Conservation (phyloP, 352 stramenopile species). For the Phytophthora syringae region DNA sequence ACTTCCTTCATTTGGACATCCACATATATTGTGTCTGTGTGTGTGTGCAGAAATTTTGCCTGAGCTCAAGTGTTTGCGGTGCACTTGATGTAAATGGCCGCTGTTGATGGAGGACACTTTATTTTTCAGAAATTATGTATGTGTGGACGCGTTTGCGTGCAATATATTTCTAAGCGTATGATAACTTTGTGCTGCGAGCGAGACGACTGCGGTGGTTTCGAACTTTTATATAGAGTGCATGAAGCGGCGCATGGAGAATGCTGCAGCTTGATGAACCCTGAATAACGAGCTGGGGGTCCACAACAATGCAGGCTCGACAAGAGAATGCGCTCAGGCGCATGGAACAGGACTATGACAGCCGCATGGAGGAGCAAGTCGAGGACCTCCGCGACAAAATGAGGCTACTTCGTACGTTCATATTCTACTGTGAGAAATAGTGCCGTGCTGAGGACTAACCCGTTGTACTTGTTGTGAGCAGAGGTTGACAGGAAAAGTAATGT, state of each 20-base stretch:
- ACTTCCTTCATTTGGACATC: not conserved
- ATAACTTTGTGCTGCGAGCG: slow-evolving; percentile 6
- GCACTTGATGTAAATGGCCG: slow-evolving; percentile 35
- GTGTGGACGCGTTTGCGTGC: slow-evolving; percentile 14
- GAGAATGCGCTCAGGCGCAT: slow-evolving; percentile 79
- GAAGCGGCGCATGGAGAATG: slow-evolving; percentile 26
- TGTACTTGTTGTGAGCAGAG: slow-evolving; percentile 56
- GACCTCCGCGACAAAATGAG: slow-evolving; percentile 88
- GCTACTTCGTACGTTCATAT: slow-evolving; percentile 64
- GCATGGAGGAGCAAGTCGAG: slow-evolving; percentile 86
- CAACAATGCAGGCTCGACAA: slow-evolving; percentile 46
- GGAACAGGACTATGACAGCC: slow-evolving; percentile 81
- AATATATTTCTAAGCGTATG: slow-evolving; percentile 30
- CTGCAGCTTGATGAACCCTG: slow-evolving; percentile 22
- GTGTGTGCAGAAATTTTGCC: slow-evolving; percentile 55
- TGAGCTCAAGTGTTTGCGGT: slow-evolving; percentile 51
- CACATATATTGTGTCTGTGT: not conserved
- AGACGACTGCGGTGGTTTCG: slow-evolving; percentile 19
- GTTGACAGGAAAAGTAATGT: slow-evolving; percentile 90
- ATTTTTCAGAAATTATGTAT: slow-evolving; percentile 6
- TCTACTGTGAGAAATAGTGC: not conserved
- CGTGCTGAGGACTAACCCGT: slow-evolving; percentile 9
- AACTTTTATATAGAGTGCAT: slow-evolving; percentile 32
- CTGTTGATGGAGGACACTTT: slow-evolving; percentile 1
- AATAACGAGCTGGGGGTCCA: slow-evolving; percentile 2